Evolutionary conservation across 306 rosid genomes (phyloP), one percentile per base, ranked within the genome.

Genomic region (Trifolium repens): DNA sequence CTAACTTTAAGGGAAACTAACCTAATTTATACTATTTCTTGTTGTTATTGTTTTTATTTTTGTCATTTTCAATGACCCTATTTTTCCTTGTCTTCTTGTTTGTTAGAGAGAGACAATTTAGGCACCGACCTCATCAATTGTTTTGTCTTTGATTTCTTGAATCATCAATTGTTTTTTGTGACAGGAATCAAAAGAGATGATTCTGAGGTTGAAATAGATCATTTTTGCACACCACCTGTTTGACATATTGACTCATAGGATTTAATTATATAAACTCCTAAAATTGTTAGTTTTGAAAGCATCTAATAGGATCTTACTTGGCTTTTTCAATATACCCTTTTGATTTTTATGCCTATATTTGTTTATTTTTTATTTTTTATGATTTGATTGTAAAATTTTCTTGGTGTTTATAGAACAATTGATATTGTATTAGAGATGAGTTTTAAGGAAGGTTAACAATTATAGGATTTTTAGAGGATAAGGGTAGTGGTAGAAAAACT

Each of bases 1-100:
- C 90, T 80, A 22, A 73, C 85, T 78, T 81, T 47, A 55, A 80
- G 85, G 96, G 81, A 89, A 91, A 84, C 37, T 58, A 14, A 24
- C 57, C 60, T 39, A 32, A 50, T 62, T 72, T 76, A 60, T 77
- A 40, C 50, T 50, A n/a, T 78, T 71, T 67, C 68, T 65, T 77
- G 34, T 68, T 78, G 30, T 47, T 47, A 9, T 15, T 47, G 16
- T 46, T 80, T 65, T 65, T 42, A 61, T 60, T 40, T 58, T 69
- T 14, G 72, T 14, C 74, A 49, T 57, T 70, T 84, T 70, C 72
- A 37, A 49, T 69, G 83, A 75, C 83, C 77, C 78, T 79, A 81
- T 76, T 84, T 19, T 65, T 60, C 69, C 71, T 86, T 75, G 82
- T 85, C 79, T 69, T 73, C 27, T 69, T 80, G 81, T 75, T 66